phyloP scores from a whole-genome alignment of 1,139 yeast species.

The Lizanozyma gosingica region DNA sequence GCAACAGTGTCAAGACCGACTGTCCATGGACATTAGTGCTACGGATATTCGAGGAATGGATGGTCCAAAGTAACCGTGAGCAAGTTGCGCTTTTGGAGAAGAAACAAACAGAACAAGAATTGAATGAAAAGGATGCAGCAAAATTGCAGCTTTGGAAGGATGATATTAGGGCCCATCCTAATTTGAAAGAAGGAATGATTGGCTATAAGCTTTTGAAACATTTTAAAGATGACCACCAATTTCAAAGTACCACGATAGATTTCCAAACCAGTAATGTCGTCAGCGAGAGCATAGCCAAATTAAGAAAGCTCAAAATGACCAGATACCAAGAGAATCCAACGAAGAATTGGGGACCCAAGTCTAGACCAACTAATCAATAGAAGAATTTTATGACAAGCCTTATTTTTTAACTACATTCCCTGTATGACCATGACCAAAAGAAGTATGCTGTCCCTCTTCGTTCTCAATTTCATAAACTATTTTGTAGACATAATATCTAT shows the following conservation, averaged over 20 bases:
- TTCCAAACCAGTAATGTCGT: conserved; percentile 42
- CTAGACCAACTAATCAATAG: conserved; percentile 39
- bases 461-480: no score
- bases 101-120: conserved; percentile 23
- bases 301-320: conserved; percentile 71
- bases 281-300: conserved; percentile 43
- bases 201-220: conserved; percentile 56
- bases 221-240: conserved; percentile 15
- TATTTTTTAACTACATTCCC: no score
- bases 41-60: conserved; percentile 64
- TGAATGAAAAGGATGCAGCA: conserved; percentile 28
- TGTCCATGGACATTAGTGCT: conserved; percentile 81
- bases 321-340: conserved; percentile 88
- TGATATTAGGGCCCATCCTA: conserved; percentile 24
- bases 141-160: conserved; percentile 13
- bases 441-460: no score
- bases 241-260: conserved; percentile 37
- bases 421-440: no score
- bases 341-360: conserved; percentile 94
- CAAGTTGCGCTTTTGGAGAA: conserved; percentile 26
- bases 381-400: not conserved
- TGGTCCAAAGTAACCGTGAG: conserved; percentile 34
- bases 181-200: conserved; percentile 33
- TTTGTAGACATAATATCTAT: no score
- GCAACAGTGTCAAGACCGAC: conserved; percentile 79